phyloP scores from a whole-genome alignment of 306 rosid species.

The Vachellia pachyceras region DNA sequence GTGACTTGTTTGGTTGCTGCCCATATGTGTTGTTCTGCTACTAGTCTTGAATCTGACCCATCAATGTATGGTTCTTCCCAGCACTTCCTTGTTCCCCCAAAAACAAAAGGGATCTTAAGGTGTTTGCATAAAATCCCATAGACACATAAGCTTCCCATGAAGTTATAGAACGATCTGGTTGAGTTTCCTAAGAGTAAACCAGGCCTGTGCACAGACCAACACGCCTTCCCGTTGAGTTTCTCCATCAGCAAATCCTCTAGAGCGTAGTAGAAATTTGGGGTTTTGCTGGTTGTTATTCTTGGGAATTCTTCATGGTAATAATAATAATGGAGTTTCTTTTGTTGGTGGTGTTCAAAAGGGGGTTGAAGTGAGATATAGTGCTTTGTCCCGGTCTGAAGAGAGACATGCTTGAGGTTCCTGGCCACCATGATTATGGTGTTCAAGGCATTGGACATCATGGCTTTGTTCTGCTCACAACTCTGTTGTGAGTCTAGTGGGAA shows the following conservation, averaged over 20 bases:
- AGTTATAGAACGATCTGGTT: conserved; percentile 64
- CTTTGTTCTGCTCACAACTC: conserved; percentile 63
- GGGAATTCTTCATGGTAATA: conserved; percentile 70
- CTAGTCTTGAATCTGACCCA: conserved; percentile 86
- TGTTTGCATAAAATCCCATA: conserved; percentile 80
- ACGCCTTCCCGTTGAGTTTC: conserved; percentile 56
- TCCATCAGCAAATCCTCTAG: conserved; percentile 82
- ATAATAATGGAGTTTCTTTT: conserved; percentile 24
- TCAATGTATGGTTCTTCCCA: conserved; percentile 85
- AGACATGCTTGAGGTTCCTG: conserved; percentile 65
- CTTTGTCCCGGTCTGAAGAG: conserved; percentile 90
- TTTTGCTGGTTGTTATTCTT: conserved; percentile 42
- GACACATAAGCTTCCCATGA: conserved; percentile 82
- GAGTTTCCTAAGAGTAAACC: conserved; percentile 82
- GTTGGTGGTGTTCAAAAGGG: conserved; percentile 37
- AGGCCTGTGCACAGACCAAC: conserved; percentile 87
- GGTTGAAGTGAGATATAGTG: conserved; percentile 70
- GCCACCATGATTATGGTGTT: conserved; percentile 55
- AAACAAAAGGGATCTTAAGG: conserved; percentile 69
- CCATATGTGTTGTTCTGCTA: conserved; percentile 94
- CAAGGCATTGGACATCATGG: conserved; percentile 82
- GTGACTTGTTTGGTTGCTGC: conserved; percentile 54
- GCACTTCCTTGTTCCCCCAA: conserved; percentile 78
- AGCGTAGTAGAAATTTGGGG: conserved; percentile 70
- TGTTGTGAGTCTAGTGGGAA: conserved; percentile 62